Evolutionary conservation across 140 eudicot genomes (phyloP), one percentile per base, ranked within the genome.

Genomic region (Bidens hawaiensis): DNA sequence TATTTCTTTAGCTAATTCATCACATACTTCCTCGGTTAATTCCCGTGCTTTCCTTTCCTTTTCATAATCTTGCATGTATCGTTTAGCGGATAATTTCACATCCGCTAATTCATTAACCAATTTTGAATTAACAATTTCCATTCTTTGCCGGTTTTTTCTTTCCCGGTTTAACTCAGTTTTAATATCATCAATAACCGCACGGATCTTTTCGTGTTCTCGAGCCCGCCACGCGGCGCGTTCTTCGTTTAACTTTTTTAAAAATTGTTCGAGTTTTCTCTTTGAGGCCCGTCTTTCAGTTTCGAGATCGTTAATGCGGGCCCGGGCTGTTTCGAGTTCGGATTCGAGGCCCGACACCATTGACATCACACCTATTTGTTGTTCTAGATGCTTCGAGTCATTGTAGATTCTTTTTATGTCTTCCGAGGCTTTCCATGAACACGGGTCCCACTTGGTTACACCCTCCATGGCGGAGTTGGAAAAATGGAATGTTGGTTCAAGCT

Each of bases 401-500:
- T 73, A 82, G 50, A 72, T 77, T 40, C 64, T 43, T 56, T 73
- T 65, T 24, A 71, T 57, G 28, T 78, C 89, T 49, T 80, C 78
- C 7, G 81, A 60, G 45, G 75, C 60, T 67, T 82, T 87, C 82
- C 75, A 59, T n/a, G 83, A 76, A 15, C 65, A 71, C 0, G 96
- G 98, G 72, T 87, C 95, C 98, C 98, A 91, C 78, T 91, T 91
- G 53, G 98, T 91, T 21, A 93, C 98, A 4, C 96, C 98, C 70
- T 91, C 98, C 98, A 91, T 91, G 2, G 81, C 94, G 15, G 82
- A 76, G 67, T 89, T 77, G 28, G 88, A 71, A 53, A 78, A 72
- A 14, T 74, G 86, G 43, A 82, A 81, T 5, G 95, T 76, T 5
- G 95, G 78, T 45, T 78, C 88, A 59, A 81, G 71, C 96, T 84